Percentiles rank a stretch among this genome's conserved stretches.
phyloP scores from a whole-genome alignment of 371 early-diverging fungal species.

The Mortierella sp. region DNA sequence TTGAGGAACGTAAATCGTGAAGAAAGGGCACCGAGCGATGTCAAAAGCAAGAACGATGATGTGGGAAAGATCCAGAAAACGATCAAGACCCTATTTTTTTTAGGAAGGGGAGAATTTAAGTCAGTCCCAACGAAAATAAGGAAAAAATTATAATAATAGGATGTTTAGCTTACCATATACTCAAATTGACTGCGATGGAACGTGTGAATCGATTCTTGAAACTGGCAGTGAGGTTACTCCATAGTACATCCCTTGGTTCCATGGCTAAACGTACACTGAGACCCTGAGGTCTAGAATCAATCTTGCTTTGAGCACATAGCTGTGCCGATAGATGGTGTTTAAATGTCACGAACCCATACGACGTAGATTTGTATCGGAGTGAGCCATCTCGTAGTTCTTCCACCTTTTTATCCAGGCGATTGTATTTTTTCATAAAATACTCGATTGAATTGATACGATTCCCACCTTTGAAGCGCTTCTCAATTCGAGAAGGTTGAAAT shows the following conservation, averaged over 20 bases:
- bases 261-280: conserved; percentile 86
- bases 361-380: conserved; percentile 64
- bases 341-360: conserved; percentile 76
- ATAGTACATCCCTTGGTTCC: conserved; percentile 92
- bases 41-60: conserved; percentile 78
- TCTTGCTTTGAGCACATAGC: conserved; percentile 72
- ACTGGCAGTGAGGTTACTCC: conserved; percentile 83
- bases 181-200: conserved; percentile 63
- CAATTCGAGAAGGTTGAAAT: conserved; percentile 42
- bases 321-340: conserved; percentile 63
- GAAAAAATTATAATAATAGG: not conserved
- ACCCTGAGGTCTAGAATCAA: conserved; percentile 76
- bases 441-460: conserved; percentile 56
- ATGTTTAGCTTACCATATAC: conserved; percentile 57
- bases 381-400: conserved; percentile 57
- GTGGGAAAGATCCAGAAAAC: conserved; percentile 83
- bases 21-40: conserved; percentile 78
- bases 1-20: conserved; percentile 66
- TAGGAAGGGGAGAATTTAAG: not conserved
- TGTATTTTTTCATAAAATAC: conserved; percentile 58
- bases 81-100: conserved; percentile 62
- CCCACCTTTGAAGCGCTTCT: conserved; percentile 42
- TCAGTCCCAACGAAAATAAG: not conserved
- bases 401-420: conserved; percentile 53
- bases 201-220: conserved; percentile 63